A percentile compares a stretch with the other conserved stretches of the same genome.
These are phyloP conservation scores for Vitis rupestris DNA, from an alignment of 164 flowering plant genomes.

Conservation along the genomic window DNA sequence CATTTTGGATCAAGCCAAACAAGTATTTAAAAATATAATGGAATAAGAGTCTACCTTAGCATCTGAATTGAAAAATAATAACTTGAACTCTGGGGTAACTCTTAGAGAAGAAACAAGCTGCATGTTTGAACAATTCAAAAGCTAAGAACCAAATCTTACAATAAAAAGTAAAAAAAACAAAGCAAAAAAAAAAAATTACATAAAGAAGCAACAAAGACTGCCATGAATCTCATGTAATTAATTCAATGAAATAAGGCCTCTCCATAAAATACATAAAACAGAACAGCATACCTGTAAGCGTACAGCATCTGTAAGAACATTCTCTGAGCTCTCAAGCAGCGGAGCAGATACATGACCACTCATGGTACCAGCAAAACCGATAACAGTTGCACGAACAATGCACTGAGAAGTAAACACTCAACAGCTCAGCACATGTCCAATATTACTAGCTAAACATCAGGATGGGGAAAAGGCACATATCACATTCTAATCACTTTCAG, in stretches of 20 bases:
- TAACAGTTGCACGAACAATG: constrained; percentile 63
- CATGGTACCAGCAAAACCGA: constrained; percentile 32
- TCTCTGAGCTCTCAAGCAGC: constrained; percentile 29
- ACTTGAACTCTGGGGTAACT: constrained; percentile 60
- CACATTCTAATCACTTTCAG: not conserved
- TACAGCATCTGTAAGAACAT: constrained; percentile 67
- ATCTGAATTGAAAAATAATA: constrained; percentile 58
- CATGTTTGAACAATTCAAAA: constrained; percentile 21
- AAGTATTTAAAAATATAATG: not conserved
- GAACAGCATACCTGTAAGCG: constrained; percentile 56
- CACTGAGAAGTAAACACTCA: constrained; percentile 49
- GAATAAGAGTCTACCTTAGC: constrained; percentile 55
- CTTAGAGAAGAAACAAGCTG: constrained; percentile 84
- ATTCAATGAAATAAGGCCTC: not conserved
- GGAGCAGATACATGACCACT: constrained; percentile 18
- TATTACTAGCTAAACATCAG: not conserved
- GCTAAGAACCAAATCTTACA: constrained; percentile 7
- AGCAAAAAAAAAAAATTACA: not conserved
- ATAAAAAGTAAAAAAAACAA: not conserved
- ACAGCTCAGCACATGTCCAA: constrained; percentile 2
- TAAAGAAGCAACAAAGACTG: no score
- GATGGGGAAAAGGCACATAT: not conserved
- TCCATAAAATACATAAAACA: not conserved
- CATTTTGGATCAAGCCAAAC: not conserved
- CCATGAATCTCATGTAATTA: not conserved